Conservation (phyloP, 805 yeast species). For the Brettanomyces nanus region DNA sequence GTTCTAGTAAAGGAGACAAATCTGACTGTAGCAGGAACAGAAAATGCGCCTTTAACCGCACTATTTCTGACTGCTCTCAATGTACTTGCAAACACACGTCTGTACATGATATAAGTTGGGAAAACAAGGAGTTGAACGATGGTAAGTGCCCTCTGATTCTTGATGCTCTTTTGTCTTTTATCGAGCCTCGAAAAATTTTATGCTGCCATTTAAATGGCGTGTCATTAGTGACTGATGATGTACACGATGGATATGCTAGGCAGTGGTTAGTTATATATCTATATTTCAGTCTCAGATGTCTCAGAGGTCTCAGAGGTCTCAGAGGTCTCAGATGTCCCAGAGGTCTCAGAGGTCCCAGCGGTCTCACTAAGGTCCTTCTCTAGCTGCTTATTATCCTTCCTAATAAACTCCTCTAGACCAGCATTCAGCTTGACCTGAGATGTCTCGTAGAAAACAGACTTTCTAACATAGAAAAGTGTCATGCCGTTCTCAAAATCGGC, state of each 20-base stretch:
- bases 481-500: constrained; percentile 24
- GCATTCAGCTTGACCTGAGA: constrained; percentile 13
- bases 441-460: constrained; percentile 15
- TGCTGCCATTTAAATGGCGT: too few relatives aligned
- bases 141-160: too few relatives aligned
- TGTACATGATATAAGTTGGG: constrained; percentile 2
- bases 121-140: too few relatives aligned
- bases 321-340: too few relatives aligned
- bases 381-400: constrained; percentile 22
- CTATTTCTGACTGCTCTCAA: constrained; percentile 1
- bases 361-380: constrained; percentile 12
- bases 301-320: too few relatives aligned
- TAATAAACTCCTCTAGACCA: constrained; percentile 23
- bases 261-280: too few relatives aligned
- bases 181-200: too few relatives aligned
- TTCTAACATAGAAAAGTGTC: constrained; percentile 27
- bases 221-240: too few relatives aligned
- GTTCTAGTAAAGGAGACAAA: constrained; percentile 82
- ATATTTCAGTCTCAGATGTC: too few relatives aligned
- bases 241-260: too few relatives aligned
- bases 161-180: too few relatives aligned
- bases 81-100: constrained; percentile 1
- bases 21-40: constrained; percentile 16
- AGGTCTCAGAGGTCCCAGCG: too few relatives aligned
- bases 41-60: constrained; percentile 1